Conservation (phyloP, 768 basidiomycete species). For the Astraeus odoratus region DNA sequence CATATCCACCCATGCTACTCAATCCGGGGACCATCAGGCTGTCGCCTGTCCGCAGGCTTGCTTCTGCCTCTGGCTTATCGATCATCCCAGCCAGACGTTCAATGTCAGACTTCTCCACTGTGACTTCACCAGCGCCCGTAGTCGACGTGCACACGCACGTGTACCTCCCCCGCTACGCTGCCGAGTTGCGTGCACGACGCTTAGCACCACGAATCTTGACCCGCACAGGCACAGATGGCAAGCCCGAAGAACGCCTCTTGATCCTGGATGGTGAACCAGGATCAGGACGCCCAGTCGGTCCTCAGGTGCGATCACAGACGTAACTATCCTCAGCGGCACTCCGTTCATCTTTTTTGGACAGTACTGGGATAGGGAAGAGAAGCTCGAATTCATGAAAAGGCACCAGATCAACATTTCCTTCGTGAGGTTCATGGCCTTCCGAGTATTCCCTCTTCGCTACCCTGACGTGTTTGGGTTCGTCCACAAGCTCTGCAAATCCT, state of each 20-base stretch:
- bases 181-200: slow-evolving; percentile 57
- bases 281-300: slow-evolving; percentile 72
- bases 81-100: slow-evolving; percentile 21
- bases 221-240: slow-evolving; percentile 35
- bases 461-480: slow-evolving; percentile 10
- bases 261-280: slow-evolving; percentile 78
- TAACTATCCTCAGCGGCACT: neutral
- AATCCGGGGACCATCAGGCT: slow-evolving; percentile 4
- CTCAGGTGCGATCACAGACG: slow-evolving; percentile 42
- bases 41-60: slow-evolving; percentile 7
- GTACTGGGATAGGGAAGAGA: slow-evolving; percentile 76
- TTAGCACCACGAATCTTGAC: slow-evolving; percentile 62
- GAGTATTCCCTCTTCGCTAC: slow-evolving; percentile 6
- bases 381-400: slow-evolving; percentile 78
- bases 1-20: slow-evolving; percentile 3
- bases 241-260: slow-evolving; percentile 59
- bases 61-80: slow-evolving; percentile 16
- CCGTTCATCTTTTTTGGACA: slow-evolving; percentile 19
- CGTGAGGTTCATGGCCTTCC: slow-evolving; percentile 46
- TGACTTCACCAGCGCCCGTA: slow-evolving; percentile 30
- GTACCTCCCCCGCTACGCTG: slow-evolving; percentile 73
- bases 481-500: slow-evolving; percentile 71
- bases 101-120: slow-evolving; percentile 20
- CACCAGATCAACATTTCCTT: slow-evolving; percentile 78
- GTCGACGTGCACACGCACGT: slow-evolving; percentile 87